Evolutionary conservation across 345 rosid species (phyloP).

Genomic region (Gossypioides kirkii): DNA sequence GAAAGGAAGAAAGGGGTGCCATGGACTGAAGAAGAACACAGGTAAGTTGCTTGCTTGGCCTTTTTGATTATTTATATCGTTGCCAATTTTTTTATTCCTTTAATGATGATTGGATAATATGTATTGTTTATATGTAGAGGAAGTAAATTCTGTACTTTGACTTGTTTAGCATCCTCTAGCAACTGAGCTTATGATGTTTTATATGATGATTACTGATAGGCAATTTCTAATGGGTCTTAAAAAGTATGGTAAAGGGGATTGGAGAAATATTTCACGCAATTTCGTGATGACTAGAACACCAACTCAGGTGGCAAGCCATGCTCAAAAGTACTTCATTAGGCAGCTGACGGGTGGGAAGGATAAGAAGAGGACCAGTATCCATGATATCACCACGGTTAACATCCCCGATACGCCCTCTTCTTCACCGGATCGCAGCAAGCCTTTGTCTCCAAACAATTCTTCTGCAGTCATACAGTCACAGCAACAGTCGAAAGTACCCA

Average conservation of each 20-base stretch:
- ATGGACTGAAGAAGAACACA: slow-evolving; percentile 99
- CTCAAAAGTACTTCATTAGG: slow-evolving; percentile 91
- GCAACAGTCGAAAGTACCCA: slow-evolving; percentile 21
- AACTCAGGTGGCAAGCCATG: slow-evolving; percentile 98
- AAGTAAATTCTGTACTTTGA: slow-evolving; percentile 3
- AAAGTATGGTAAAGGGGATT: slow-evolving; percentile 96
- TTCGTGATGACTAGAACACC: slow-evolving; percentile 87
- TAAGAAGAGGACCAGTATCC: slow-evolving; percentile 93
- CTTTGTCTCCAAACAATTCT: slow-evolving; percentile 41
- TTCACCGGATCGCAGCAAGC: slow-evolving; percentile 29
- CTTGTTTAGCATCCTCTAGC: slow-evolving; percentile 8
- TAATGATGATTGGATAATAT: background rate
- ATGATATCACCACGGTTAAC: slow-evolving; percentile 84
- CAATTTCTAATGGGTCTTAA: slow-evolving; percentile 88
- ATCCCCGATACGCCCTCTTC: slow-evolving; percentile 48
- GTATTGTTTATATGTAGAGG: too few relatives aligned
- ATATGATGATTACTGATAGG: slow-evolving; percentile 36
- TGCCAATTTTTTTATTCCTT: background rate
- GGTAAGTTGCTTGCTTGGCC: slow-evolving; percentile 35
- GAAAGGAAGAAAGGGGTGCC: slow-evolving; percentile 99
- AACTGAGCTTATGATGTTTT: slow-evolving; percentile 14
- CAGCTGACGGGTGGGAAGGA: slow-evolving; percentile 92
- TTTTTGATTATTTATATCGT: background rate
- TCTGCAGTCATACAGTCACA: slow-evolving; percentile 31
- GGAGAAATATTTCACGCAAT: slow-evolving; percentile 93